phyloP scores from a whole-genome alignment of 2,329 filamentous ascomycete species.

The Colletotrichum limetticola region DNA sequence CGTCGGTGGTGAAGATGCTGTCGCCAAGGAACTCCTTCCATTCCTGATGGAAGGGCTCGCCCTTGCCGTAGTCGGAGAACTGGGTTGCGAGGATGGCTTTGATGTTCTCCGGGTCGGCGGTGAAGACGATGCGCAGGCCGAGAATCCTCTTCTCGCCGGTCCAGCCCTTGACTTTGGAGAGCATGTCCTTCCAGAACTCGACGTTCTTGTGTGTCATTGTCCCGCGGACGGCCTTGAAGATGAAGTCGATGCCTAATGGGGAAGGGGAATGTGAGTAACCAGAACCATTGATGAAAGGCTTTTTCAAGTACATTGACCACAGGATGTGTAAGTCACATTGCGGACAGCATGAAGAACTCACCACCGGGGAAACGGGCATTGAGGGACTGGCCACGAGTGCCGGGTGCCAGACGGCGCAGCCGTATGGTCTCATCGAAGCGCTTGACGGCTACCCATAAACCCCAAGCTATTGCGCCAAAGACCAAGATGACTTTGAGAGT shows the following conservation, averaged over 20 bases:
- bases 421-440: conserved; percentile 55
- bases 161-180: conserved; percentile 56
- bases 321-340: background rate
- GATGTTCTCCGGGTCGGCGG: conserved; percentile 87
- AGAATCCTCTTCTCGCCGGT: conserved; percentile 70
- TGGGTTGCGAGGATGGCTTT: conserved; percentile 91
- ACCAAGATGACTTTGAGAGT: conserved; percentile 53
- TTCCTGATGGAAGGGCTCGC: conserved; percentile 76
- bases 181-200: conserved; percentile 68
- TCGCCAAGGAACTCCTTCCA: conserved; percentile 82
- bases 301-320: background rate
- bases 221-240: conserved; percentile 65
- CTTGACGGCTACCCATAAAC: conserved; percentile 49
- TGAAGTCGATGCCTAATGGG: conserved; percentile 68
- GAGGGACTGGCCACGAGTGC: conserved; percentile 52
- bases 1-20: conserved; percentile 84
- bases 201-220: conserved; percentile 66
- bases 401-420: conserved; percentile 53
- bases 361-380: conserved; percentile 56
- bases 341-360: conserved; percentile 41
- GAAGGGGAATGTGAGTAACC: conserved; percentile 3
- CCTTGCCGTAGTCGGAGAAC: conserved; percentile 87
- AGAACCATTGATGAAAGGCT: background rate
- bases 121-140: conserved; percentile 74
- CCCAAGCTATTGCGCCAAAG: conserved; percentile 49